phyloP scores from a whole-genome alignment of 345 rosid species.

The Cardiospermum halicacabum region DNA sequence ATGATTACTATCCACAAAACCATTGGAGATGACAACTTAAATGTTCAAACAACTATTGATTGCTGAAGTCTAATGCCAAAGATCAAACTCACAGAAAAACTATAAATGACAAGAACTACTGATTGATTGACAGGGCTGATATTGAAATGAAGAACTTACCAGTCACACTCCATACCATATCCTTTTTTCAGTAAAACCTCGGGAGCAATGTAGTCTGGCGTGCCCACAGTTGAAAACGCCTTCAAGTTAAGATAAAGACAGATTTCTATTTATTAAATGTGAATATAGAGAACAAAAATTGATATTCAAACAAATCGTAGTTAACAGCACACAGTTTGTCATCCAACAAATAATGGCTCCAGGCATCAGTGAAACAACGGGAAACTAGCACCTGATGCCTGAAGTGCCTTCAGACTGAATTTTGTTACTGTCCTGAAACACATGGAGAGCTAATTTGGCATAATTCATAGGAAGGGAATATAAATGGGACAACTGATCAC shows the following conservation, averaged over 20 bases:
- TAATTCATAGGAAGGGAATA: background rate
- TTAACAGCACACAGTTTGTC: slow-evolving; percentile 16
- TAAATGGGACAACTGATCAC: background rate
- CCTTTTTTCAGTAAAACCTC: slow-evolving; percentile 95
- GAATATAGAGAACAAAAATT: background rate
- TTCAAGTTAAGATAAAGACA: slow-evolving; percentile 20
- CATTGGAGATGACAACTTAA: slow-evolving; percentile 3
- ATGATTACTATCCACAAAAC: slow-evolving; percentile 1
- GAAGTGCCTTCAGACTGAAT: background rate
- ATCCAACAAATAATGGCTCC: background rate
- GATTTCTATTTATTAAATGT: background rate
- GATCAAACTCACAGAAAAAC: background rate
- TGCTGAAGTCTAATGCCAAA: slow-evolving; percentile 7
- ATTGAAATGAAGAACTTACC: slow-evolving; percentile 48
- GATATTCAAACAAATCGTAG: background rate
- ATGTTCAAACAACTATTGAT: slow-evolving; percentile 4
- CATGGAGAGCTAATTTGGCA: background rate
- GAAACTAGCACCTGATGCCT: background rate
- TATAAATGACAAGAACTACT: background rate
- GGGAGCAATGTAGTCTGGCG: slow-evolving; percentile 96
- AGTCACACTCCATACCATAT: slow-evolving; percentile 99
- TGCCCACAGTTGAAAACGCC: slow-evolving; percentile 99
- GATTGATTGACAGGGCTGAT: slow-evolving; percentile 10
- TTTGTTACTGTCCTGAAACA: background rate
- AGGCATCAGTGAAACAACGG: background rate